A percentile compares a stretch with the other conserved stretches of the same genome.
Evolutionary conservation across 805 yeast genomes (phyloP).

Genomic region (Saturnispora gosingensis): DNA sequence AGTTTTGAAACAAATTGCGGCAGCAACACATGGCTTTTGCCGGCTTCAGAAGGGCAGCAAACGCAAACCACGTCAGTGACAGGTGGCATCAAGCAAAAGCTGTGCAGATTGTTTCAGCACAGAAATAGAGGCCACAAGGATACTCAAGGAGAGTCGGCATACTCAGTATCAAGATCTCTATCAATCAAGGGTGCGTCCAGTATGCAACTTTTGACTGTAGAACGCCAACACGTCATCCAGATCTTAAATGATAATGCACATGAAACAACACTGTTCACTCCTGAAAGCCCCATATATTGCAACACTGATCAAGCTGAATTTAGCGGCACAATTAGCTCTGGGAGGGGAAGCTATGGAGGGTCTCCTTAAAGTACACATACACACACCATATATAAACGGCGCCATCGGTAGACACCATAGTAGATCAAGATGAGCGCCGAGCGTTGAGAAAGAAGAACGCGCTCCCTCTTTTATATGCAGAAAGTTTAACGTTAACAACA

Average conservation of each 20-base stretch:
- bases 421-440: background rate
- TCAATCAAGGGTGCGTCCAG: background rate
- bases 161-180: background rate
- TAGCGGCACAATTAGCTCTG: background rate
- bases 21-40: background rate
- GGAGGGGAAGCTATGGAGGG: background rate
- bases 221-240: background rate
- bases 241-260: background rate
- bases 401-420: background rate
- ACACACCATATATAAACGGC: no score
- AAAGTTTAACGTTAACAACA: constrained; percentile 1
- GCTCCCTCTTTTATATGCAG: constrained; percentile 5
- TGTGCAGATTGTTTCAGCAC: background rate
- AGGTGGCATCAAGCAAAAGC: background rate
- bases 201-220: background rate
- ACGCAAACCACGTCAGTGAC: no score
- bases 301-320: background rate
- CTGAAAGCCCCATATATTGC: background rate
- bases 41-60: background rate
- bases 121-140: background rate
- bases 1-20: background rate
- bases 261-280: background rate
- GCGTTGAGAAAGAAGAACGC: background rate
- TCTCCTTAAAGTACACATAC: background rate
- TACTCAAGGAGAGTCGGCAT: background rate